phyloP scores from a whole-genome alignment of 164 flowering plant genomes.

The Platanus orientalis region DNA sequence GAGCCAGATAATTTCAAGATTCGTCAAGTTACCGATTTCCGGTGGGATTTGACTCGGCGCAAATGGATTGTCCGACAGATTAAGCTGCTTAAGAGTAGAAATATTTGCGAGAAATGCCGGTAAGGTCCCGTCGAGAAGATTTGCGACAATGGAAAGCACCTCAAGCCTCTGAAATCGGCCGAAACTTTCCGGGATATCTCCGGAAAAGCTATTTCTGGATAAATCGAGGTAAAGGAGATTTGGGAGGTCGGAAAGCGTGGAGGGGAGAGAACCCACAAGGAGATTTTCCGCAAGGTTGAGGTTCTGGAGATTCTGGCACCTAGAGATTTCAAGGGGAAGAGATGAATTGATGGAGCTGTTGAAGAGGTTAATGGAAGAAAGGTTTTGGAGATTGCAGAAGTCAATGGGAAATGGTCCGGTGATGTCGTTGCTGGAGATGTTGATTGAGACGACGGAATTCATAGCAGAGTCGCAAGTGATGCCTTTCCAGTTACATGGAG shows the following conservation, averaged over 20 bases:
- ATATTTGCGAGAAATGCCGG: constrained; percentile 59
- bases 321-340: too few species aligned
- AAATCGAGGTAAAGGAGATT: constrained; percentile 53
- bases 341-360: constrained; percentile 64
- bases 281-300: constrained; percentile 25
- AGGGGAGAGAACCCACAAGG: constrained; percentile 24
- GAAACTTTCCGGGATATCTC: constrained; percentile 58
- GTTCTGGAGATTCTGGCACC: constrained; percentile 38
- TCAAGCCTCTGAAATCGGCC: constrained; percentile 53
- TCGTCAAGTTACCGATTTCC: too few species aligned
- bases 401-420: constrained; percentile 65
- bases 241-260: constrained; percentile 39
- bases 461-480: constrained; percentile 46
- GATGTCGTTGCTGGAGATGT: constrained; percentile 47
- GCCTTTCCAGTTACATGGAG: constrained; percentile 78
- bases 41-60: constrained; percentile 51
- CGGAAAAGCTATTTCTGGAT: constrained; percentile 76
- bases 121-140: constrained; percentile 56
- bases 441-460: constrained; percentile 48
- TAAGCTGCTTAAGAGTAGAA: constrained; percentile 53
- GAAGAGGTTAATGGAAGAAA: constrained; percentile 50
- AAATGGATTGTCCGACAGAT: constrained; percentile 76
- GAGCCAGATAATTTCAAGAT: constrained; percentile 64
- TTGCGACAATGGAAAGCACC: constrained; percentile 51
- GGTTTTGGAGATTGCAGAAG: constrained; percentile 58